These are phyloP conservation scores for Boletus pseudo-olivaceus DNA, from an alignment of 768 basidiomycete genomes.

Conservation along the genomic window DNA sequence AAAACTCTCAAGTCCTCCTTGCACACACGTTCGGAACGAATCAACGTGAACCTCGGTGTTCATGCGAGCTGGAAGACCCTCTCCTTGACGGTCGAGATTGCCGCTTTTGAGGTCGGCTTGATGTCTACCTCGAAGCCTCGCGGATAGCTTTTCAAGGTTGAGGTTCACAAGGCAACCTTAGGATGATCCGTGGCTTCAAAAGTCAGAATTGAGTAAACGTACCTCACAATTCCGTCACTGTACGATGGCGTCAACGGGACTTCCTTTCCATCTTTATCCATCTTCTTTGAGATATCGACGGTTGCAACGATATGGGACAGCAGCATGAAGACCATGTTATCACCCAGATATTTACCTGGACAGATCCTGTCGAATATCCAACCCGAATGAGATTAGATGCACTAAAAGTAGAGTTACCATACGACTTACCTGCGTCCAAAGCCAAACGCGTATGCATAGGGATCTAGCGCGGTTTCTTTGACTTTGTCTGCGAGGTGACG, in stretches of 20 bases:
- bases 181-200: not conserved
- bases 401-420: too few relatives aligned
- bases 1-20: not conserved
- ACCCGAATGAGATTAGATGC: not conserved
- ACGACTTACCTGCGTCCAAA: conserved; percentile 10
- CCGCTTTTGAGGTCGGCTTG: conserved; percentile 7
- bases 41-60: not conserved
- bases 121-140: conserved; percentile 9
- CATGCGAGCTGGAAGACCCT: not conserved
- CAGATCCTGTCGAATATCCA: conserved; percentile 4
- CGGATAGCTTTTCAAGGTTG: conserved; percentile 13
- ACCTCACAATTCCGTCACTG: conserved; percentile 13
- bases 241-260: conserved; percentile 1
- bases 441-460: conserved; percentile 11
- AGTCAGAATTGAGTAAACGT: not conserved
- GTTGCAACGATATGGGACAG: conserved; percentile 7
- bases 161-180: not conserved
- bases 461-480: conserved; percentile 10
- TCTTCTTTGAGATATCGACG: conserved; percentile 7
- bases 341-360: conserved; percentile 9
- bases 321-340: conserved; percentile 10
- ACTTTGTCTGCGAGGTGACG: conserved; percentile 7
- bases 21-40: not conserved
- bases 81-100: conserved; percentile 8
- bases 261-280: conserved; percentile 5